Base-by-base conservation (phyloP, 2,329 filamentous ascomycete species). In the Penicillium sp. region DNA sequence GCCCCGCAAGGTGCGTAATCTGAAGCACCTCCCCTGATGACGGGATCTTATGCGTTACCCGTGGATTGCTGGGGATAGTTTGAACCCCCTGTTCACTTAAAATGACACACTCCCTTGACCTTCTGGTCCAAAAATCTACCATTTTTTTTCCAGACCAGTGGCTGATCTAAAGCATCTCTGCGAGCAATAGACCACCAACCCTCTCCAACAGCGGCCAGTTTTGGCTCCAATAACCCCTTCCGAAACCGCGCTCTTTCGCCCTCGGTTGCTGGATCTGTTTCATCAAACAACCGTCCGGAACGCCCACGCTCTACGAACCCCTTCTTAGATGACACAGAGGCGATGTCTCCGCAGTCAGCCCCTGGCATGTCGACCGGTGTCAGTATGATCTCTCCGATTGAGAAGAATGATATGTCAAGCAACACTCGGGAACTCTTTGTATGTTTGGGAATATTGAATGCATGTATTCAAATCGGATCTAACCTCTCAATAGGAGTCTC, bases 271-370 rank as follows among this genome's bases (percentile, higher is more conserved):
- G 47, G 47, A 34, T 45, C 60, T 40, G 63, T 66, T 46, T 61
- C 61, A 45, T 58, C 59, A 41, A 64, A 49, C 28, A 51, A 54
- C 47, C 64, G 59, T 37, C 66, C 71, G 48, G 66, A 73, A 54
- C 74, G 77, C 55, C 77, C 76, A 40, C 69, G 72, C 49, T 81
- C 80, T 45, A 79, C 76, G 40, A 84, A 84, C 59, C 81, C 81
- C 24, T 84, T 84, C 61, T 69, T 84, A 46, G 78, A 78, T 61
- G 71, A 72, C 24, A 61, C 61, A 6, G 72, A 74, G 34, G 55
- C 63, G 5, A 45, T 66, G 33, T 67, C 69, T 15, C 63, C 65
- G 22, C 67, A 67, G 54, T 69, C 66, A 7, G 62, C 63, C 24
- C 65, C 66, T 21, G 56, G 59, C 19, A 43, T 59, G 43, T 53